These are phyloP conservation scores for Spatholobus suberectus DNA, from an alignment of 306 rosid species.

Conservation along the genomic window DNA sequence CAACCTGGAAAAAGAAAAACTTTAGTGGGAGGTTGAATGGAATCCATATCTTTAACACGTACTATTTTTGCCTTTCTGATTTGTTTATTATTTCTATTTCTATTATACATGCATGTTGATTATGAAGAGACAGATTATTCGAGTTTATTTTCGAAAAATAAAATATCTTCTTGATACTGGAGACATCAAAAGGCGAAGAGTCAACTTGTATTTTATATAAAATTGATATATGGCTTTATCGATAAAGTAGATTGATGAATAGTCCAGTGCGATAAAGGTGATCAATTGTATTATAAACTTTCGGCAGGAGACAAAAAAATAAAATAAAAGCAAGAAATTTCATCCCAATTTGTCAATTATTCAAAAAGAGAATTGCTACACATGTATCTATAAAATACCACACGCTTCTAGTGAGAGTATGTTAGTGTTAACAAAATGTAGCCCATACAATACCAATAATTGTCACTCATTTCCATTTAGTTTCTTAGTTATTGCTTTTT, in stretches of 20 bases:
- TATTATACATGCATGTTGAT: not conserved
- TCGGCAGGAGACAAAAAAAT: not conserved
- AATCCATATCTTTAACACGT: not conserved
- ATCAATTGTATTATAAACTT: not conserved
- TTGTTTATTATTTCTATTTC: conserved; percentile 20
- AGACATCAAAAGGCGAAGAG: not conserved
- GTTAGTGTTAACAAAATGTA: not conserved
- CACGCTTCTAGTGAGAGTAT: not conserved
- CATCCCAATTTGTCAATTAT: not conserved
- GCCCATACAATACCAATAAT: not conserved
- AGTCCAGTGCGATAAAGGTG: not conserved
- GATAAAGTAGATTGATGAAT: conserved; percentile 19
- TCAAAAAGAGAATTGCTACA: not conserved
- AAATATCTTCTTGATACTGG: not conserved
- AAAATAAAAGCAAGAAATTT: not conserved
- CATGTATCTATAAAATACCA: not conserved
- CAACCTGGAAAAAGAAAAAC: not conserved
- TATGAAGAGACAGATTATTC: conserved; percentile 25
- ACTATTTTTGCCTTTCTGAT: not conserved
- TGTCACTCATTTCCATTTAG: not conserved
- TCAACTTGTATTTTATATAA: conserved; percentile 21
- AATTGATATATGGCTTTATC: not conserved
- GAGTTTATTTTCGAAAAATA: not conserved
- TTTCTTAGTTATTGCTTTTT: too few relatives aligned
- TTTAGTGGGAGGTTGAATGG: not conserved